Evolutionary conservation across 768 basidiomycete genomes (phyloP), one percentile per base, ranked within the genome.

Genomic region (Rhodocollybia butyracea): DNA sequence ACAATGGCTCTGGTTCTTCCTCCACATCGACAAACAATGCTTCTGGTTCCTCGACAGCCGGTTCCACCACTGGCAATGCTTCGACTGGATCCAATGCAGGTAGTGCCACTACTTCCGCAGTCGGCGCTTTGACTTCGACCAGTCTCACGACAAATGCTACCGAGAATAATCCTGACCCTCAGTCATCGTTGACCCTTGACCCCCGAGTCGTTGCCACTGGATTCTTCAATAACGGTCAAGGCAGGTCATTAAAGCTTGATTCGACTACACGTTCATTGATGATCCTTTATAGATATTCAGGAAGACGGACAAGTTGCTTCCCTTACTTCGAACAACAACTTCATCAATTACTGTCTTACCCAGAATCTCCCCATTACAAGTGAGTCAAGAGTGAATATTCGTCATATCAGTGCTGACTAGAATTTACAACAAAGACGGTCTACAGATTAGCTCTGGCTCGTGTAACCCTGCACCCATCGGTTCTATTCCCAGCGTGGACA

Each of bases 321-420:
- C 6, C 68, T 83, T 12, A 84, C 80, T 0, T 84, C 85, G 21
- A 68, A 67, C 45, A 85, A 89, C 72, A 89, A 89, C 73, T 90
- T 85, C 67, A 86, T 87, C 70, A 86, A 86, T 71, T 85, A 74
- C 66, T 87, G 86, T 61, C 66, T 72, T 5, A 79, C 77, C 17
- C 62, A 75, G 3, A 64, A 76, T 3, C 66, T 78, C 46, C 76
- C 82, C 3, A 73, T 86, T 56, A 88, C 87, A 41, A 80, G 53
- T 46, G 31, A 54, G 53, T 46, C 31, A 32, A 2, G 19, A 7
- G 26, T 36, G 3, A 3, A 17, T 3, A 36, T 26, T 15, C 5
- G 13, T 19, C 10, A 2, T 32, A 3, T 15, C 22, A 6, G 8
- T 26, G 7, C 3, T 45, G 5, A 32, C 0, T 5, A 11, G 0